Evolutionary conservation across 1,284 basidiomycete species (phyloP), one percentile per base, ranked within the genome.

Genomic region (Cryptococcus sp.): DNA sequence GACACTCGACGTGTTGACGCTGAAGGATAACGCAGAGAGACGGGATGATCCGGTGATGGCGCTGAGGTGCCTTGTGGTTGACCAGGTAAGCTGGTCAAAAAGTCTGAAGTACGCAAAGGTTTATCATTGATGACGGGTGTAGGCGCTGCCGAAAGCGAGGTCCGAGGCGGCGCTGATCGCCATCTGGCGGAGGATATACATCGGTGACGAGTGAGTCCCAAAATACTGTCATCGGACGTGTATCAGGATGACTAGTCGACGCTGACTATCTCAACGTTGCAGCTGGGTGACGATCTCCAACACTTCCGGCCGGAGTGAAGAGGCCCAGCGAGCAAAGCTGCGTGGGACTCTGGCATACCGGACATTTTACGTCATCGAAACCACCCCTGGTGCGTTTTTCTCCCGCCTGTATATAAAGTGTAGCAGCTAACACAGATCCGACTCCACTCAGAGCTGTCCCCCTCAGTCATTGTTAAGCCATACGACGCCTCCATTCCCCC

Each of bases 141-240:
- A 89, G 85, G 80, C 82, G 56, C 71, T 90, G 2, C 89, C 90
- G 0, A 83, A 85, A 56, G 82, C 82, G 21, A 80, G 93, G 50
- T 82, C 82, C 69, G 69, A 82, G 38, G 83, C 87, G 33, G 86
- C 88, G 2, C 82, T 91, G 67, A 80, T 84, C 43, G 84, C 83
- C 35, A 81, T 90, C 18, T 97, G 93, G 94, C 82, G 92, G 39
- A 81, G 94, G 33, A 83, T 94, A 46, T 94, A 90, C 68, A 81
- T 89, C 44, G 85, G 89, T 53, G 92, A 97, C 71, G 85, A 96
- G 90, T 94, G 71, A 66, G 85, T 79, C 9, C 18, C n/a, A n/a
- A n/a, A n/a, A n/a, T 50, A 42, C 38, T 21, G 1, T 36, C 20
- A 4, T 36, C 33, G 11, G 42, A n/a, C 16, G 21, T 53, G 28